Evolutionary conservation across 2,329 filamentous ascomycete genomes (phyloP), one percentile per base, ranked within the genome.

Genomic region (Stromatinia cepivora): DNA sequence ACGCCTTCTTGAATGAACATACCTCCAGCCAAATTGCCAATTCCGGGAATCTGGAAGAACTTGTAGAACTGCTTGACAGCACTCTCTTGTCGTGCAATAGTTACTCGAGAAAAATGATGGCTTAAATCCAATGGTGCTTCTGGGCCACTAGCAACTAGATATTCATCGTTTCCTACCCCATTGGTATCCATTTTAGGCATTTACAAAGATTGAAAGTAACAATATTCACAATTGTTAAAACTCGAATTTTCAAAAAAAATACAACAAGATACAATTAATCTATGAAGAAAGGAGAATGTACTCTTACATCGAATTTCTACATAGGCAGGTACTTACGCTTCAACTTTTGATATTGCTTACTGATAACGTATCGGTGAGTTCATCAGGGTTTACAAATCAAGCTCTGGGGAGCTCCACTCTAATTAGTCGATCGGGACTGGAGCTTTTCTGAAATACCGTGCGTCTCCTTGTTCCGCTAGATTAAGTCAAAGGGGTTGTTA

Each of bases 11-110:
- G 17, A 36, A 15, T 48, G 17, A n/a, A 81, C 83, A 72, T 78
- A 89, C 87, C 88, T 73, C 87, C 87, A 69, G 87, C 86, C 58
- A 90, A 76, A 73, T 90, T 89, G 45, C 82, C 83, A 71, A 89
- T 86, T n/a, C 85, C 85, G 0, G 87, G 87, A 65, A 88, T 87
- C 73, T 78, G 72, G 75, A 95, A 95, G 81, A 92, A 97, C 80
- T 92, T 93, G 84, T 97, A 97, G 79, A 94, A 92, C 50, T 85
- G 77, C 82, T 97, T 97, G 79, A 97, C 85, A 56, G 82, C 82
- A 77, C 89, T 95, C 9, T 86, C 82, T 9, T 82, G 75, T 11
- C 92, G 86, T 59, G 86, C 85, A 76, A 85, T 89, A 61, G 92
- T 90, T 57, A 88, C 84, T 69, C 87, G 83, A 0, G 92, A 94